A percentile compares a stretch with the other conserved stretches of the same genome.
These are phyloP conservation scores for Hygrocybe coccinea DNA, from an alignment of 768 basidiomycete species.

Conservation along the genomic window DNA sequence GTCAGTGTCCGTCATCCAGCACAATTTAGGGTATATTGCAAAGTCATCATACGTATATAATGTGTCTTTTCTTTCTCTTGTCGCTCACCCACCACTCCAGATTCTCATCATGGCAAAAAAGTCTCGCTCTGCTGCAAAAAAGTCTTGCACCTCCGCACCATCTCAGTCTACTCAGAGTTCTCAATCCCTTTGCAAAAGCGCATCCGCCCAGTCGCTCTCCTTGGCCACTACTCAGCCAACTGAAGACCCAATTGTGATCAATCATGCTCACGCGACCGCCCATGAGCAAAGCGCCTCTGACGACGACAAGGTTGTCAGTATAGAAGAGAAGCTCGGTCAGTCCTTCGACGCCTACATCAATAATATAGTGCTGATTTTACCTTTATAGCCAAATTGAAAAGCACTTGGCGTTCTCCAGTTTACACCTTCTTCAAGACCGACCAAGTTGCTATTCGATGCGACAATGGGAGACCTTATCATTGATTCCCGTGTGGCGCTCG, in stretches of 20 bases:
- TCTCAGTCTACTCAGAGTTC: background rate
- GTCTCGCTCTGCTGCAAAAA: background rate
- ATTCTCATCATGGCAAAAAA: background rate
- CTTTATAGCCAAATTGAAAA: slow-evolving; percentile 14
- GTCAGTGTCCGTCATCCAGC: background rate
- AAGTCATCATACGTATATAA: background rate
- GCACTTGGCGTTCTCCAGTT: slow-evolving; percentile 25
- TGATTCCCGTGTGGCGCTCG: slow-evolving; percentile 20
- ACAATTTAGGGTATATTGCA: background rate
- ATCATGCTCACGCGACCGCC: background rate
- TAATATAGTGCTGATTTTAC: background rate
- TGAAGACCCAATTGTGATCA: background rate
- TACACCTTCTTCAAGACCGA: slow-evolving; percentile 24
- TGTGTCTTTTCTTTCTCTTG: background rate
- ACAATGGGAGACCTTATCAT: slow-evolving; percentile 16
- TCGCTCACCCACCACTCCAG: background rate
- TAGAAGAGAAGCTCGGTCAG: background rate
- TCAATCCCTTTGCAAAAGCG: background rate
- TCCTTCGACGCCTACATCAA: background rate
- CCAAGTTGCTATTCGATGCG: slow-evolving; percentile 15
- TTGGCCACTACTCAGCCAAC: background rate
- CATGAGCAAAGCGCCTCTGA: background rate
- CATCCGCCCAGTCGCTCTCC: background rate
- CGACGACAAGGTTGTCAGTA: background rate
- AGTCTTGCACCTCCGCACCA: background rate